Percentiles rank a stretch among this genome's conserved stretches.
Conservation (phyloP, 805 yeast genomes). For the Pichia nanzhaoensis region DNA sequence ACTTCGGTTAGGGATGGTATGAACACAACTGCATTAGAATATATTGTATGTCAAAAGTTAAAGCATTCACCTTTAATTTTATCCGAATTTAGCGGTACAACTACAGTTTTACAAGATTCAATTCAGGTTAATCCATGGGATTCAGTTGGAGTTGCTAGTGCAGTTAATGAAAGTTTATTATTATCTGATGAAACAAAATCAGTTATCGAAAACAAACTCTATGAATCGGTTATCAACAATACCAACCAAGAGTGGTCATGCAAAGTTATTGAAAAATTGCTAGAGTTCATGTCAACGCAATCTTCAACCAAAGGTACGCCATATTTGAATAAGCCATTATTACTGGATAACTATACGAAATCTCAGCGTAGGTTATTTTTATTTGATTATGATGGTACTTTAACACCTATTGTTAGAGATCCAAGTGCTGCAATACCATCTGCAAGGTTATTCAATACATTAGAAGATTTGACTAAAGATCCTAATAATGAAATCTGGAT, state of each 20-base stretch:
- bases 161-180: constrained; percentile 62
- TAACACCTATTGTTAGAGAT: constrained; percentile 92
- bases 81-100: constrained; percentile 91
- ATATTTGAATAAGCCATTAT: constrained; percentile 63
- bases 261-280: constrained; percentile 43
- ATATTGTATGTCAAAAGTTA: constrained; percentile 76
- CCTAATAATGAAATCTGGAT: constrained; percentile 88
- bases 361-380: constrained; percentile 71
- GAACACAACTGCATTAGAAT: constrained; percentile 92
- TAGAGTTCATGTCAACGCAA: constrained; percentile 29
- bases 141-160: constrained; percentile 82
- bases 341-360: constrained; percentile 50
- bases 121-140: constrained; percentile 96
- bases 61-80: constrained; percentile 71
- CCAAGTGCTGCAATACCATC: constrained; percentile 99
- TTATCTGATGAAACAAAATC: constrained; percentile 44
- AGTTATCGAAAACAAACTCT: constrained; percentile 46
- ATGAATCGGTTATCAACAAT: constrained; percentile 55
- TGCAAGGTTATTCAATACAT: constrained; percentile 52
- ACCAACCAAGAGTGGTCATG: constrained; percentile 80
- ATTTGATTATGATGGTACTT: constrained; percentile 96
- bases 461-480: constrained; percentile 60
- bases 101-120: constrained; percentile 63
- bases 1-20: constrained; percentile 94
- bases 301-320: constrained; percentile 61